phyloP scores from a whole-genome alignment of 176 grass and related monocot genomes.

The Phoenix dactylifera region DNA sequence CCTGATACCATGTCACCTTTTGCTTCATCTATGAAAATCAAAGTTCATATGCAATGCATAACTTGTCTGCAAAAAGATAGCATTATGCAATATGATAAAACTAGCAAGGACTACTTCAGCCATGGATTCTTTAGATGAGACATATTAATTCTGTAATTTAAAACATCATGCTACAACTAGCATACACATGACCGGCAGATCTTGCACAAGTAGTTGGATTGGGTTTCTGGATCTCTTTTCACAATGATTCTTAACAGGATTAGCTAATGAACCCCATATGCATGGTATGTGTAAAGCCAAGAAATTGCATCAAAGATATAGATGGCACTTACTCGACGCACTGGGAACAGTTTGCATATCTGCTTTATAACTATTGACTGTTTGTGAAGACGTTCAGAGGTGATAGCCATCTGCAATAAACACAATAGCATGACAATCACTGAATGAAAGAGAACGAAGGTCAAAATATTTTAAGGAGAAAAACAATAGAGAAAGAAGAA shows the following conservation, averaged over 20 bases:
- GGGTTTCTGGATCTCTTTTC: too few relatives aligned
- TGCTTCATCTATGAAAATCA: too few relatives aligned
- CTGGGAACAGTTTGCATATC: conserved; percentile 73
- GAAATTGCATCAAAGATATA: neutral
- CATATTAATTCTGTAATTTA: too few relatives aligned
- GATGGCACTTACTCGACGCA: conserved; percentile 56
- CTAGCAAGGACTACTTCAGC: too few relatives aligned
- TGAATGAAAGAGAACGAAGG: conserved; percentile 11
- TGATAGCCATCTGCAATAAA: conserved; percentile 66
- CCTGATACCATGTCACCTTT: too few relatives aligned
- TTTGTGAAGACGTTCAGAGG: conserved; percentile 56
- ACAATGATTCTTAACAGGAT: neutral
- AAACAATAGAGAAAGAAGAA: neutral
- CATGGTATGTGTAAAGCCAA: neutral
- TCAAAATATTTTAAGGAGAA: conserved; percentile 11
- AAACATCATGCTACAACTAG: too few relatives aligned
- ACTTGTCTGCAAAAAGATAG: too few relatives aligned
- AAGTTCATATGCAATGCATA: too few relatives aligned
- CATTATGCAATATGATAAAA: too few relatives aligned
- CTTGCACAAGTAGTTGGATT: too few relatives aligned
- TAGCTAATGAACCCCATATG: conserved; percentile 5
- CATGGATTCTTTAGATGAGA: too few relatives aligned
- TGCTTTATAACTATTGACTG: conserved; percentile 88
- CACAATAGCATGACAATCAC: conserved; percentile 1
- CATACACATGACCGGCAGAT: too few relatives aligned